Conservation (phyloP, 345 rosid species). For the Hibiscus syriacus region DNA sequence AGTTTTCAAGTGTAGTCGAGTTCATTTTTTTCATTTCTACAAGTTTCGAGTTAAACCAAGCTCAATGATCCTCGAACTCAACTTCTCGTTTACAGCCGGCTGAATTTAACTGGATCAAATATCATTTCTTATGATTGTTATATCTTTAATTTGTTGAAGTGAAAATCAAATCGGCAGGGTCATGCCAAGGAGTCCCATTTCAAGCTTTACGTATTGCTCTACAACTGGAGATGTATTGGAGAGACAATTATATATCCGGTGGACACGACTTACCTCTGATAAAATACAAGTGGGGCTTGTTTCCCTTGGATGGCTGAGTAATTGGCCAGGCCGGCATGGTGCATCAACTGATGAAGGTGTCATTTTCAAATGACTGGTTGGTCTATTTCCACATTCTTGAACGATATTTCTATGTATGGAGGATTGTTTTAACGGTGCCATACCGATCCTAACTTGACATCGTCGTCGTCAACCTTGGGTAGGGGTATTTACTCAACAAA, state of each 20-base stretch:
- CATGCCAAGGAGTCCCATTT: conserved; percentile 6
- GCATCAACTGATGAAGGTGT: neutral
- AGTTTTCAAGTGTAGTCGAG: no score
- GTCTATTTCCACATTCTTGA: neutral
- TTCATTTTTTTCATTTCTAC: no score
- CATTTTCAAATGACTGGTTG: neutral
- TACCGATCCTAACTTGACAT: no score
- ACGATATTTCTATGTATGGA: no score
- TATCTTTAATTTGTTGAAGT: neutral
- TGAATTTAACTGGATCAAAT: neutral
- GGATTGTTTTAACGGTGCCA: no score
- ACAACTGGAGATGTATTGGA: neutral
- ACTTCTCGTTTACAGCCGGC: no score
- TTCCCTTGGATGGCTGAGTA: no score
- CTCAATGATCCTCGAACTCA: no score
- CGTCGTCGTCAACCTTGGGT: no score
- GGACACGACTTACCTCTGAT: neutral
- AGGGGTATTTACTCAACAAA: no score
- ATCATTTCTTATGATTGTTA: neutral
- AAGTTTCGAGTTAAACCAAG: no score
- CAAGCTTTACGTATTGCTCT: neutral
- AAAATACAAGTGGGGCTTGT: neutral
- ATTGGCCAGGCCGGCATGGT: neutral
- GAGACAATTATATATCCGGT: neutral
- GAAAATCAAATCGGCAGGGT: neutral